Percentiles rank a stretch among this genome's conserved stretches.
Evolutionary conservation across 73 alveolate species (phyloP).

Genomic region (Paramecium primaurelia): DNA sequence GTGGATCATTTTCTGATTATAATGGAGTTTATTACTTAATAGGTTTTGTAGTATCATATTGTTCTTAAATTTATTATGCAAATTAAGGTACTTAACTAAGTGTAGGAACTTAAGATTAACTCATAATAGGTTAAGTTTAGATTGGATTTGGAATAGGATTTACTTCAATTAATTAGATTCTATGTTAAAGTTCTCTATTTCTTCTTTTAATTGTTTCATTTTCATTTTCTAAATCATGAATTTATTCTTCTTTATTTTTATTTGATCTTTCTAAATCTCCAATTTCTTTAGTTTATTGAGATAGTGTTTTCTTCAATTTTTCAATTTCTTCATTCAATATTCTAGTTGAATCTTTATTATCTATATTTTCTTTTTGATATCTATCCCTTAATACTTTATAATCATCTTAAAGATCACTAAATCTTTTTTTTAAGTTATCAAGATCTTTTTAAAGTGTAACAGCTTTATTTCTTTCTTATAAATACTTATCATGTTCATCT

Average conservation of each 20-base stretch:
- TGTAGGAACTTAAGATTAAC: background rate
- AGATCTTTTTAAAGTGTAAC: constrained; percentile 28
- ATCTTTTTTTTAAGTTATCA: constrained; percentile 53
- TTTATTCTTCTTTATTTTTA: constrained; percentile 43
- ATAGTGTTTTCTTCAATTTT: background rate
- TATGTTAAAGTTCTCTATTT: constrained; percentile 49
- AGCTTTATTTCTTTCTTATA: constrained; percentile 56
- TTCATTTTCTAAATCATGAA: constrained; percentile 53
- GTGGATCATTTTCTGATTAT: background rate
- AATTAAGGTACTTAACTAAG: background rate
- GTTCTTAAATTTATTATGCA: background rate
- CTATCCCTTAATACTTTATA: constrained; percentile 45
- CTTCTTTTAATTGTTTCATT: constrained; percentile 51
- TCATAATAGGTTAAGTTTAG: background rate
- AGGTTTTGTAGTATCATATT: background rate
- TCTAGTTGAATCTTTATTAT: background rate
- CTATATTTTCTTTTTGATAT: constrained; percentile 25
- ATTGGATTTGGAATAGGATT: constrained; percentile 20
- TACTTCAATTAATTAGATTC: constrained; percentile 47
- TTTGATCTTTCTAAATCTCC: background rate
- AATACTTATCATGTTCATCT: constrained; percentile 55
- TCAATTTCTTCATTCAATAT: constrained; percentile 34
- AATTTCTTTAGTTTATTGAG: background rate
- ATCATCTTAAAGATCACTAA: constrained; percentile 52
- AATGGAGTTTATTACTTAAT: background rate